Evolutionary conservation across 2,329 filamentous ascomycete genomes (phyloP).

Genomic region (Botryotinia convoluta): DNA sequence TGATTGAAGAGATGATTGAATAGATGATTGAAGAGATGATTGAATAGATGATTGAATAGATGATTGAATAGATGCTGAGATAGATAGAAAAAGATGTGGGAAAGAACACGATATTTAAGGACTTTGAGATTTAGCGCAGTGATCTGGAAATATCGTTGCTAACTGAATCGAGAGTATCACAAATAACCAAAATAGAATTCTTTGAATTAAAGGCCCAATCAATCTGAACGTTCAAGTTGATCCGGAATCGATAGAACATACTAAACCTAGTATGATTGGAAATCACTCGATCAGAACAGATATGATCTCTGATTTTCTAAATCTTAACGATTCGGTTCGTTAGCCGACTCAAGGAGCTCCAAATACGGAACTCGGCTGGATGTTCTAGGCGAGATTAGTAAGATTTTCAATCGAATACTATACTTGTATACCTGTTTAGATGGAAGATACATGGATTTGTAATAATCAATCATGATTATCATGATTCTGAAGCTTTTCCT

Average conservation of each 20-base stretch:
- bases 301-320: not conserved
- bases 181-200: not conserved
- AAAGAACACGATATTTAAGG: not conserved
- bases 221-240: not conserved
- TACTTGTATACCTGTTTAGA: not conserved
- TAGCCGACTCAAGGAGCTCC: not conserved
- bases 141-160: not conserved
- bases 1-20: too few relatives aligned
- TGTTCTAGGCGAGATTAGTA: not conserved
- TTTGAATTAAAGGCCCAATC: not conserved
- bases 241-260: not conserved
- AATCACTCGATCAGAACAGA: not conserved
- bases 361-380: not conserved
- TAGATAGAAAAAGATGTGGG: not conserved
- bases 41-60: too few relatives aligned
- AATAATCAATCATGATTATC: not conserved
- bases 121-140: not conserved
- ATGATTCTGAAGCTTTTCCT: not conserved
- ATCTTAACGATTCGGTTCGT: not conserved
- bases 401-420: not conserved
- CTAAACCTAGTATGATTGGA: not conserved
- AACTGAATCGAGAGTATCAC: too few relatives aligned
- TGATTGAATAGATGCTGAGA: not conserved
- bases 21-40: too few relatives aligned
- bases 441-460: accelerated